phyloP scores from a whole-genome alignment of 495 filamentous ascomycete genomes.

The Daldinia concentrica region DNA sequence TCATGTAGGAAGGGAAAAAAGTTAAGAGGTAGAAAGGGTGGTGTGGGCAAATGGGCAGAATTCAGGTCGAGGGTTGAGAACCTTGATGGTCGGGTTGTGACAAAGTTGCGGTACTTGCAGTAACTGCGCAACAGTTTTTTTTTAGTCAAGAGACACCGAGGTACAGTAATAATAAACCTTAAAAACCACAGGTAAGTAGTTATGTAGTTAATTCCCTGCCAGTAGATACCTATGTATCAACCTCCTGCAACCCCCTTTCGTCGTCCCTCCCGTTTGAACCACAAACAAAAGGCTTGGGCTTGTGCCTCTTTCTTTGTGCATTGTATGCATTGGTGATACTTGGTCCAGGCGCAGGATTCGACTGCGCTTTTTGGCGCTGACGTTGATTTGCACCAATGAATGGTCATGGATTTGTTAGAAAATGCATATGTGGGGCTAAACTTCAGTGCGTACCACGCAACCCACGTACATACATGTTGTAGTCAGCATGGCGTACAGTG shows the following conservation, averaged over 20 bases:
- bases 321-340: slow-evolving; percentile 1
- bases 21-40: slow-evolving; percentile 2
- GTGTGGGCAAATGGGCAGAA: slow-evolving; percentile 32
- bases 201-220: not conserved
- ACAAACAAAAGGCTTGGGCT: slow-evolving; percentile 9
- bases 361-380: slow-evolving; percentile 17
- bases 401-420: slow-evolving; percentile 32
- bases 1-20: not conserved
- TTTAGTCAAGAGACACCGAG: slow-evolving; percentile 1
- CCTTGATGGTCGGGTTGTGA: slow-evolving; percentile 37
- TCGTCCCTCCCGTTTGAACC: slow-evolving; percentile 9
- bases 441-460: not conserved
- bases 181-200: not conserved
- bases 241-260: not conserved
- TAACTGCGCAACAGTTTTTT: slow-evolving; percentile 3
- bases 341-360: not conserved
- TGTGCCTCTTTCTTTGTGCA: slow-evolving; percentile 6
- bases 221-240: slow-evolving; percentile 13
- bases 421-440: slow-evolving; percentile 22
- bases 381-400: slow-evolving; percentile 31
- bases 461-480: not conserved
- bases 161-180: not conserved
- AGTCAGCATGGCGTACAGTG: slow-evolving; percentile 5
- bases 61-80: slow-evolving; percentile 34
- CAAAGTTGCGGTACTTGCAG: not conserved